Evolutionary conservation across 2,329 filamentous ascomycete species (phyloP).

Genomic region (Colletotrichum eleusines): DNA sequence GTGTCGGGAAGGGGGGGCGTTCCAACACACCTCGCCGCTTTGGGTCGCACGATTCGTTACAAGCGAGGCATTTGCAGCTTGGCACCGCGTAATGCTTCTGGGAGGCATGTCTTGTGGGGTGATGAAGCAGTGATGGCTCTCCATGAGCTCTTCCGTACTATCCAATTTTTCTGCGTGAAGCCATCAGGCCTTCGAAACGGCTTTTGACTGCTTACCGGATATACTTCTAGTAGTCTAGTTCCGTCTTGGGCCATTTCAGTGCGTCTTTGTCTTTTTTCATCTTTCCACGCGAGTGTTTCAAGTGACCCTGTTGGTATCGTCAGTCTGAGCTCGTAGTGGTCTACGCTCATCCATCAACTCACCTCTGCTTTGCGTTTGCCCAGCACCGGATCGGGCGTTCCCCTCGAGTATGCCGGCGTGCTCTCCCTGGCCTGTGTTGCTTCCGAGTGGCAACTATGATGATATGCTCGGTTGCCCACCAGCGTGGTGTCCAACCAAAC

Average conservation of each 20-base stretch:
- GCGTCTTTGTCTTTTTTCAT: conserved; percentile 47
- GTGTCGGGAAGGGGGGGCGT: conserved; percentile 4
- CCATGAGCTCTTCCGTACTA: background rate
- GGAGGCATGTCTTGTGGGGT: background rate
- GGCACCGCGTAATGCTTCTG: conserved; percentile 19
- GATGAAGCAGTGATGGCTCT: conserved; percentile 8
- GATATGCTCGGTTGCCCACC: conserved; percentile 84
- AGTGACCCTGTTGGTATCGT: conserved; percentile 49
- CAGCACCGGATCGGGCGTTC: conserved; percentile 74
- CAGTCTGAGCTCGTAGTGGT: conserved; percentile 39
- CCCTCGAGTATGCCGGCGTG: conserved; percentile 56
- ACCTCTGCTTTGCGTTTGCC: conserved; percentile 83
- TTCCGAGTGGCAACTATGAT: conserved; percentile 90
- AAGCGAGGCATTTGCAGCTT: conserved; percentile 1
- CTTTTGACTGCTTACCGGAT: background rate
- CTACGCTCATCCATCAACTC: conserved; percentile 45
- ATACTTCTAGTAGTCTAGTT: conserved; percentile 30
- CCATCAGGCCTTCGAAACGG: background rate
- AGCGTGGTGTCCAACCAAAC: conserved; percentile 93
- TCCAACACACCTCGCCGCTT: conserved; percentile 18
- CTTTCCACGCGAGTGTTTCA: conserved; percentile 48
- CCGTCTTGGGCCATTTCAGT: conserved; percentile 33
- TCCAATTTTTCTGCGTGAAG: background rate
- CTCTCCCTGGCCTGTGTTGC: conserved; percentile 74
- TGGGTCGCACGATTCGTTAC: conserved; percentile 6